phyloP scores from a whole-genome alignment of 345 rosid genomes.

The Bruguiera gymnorhiza region DNA sequence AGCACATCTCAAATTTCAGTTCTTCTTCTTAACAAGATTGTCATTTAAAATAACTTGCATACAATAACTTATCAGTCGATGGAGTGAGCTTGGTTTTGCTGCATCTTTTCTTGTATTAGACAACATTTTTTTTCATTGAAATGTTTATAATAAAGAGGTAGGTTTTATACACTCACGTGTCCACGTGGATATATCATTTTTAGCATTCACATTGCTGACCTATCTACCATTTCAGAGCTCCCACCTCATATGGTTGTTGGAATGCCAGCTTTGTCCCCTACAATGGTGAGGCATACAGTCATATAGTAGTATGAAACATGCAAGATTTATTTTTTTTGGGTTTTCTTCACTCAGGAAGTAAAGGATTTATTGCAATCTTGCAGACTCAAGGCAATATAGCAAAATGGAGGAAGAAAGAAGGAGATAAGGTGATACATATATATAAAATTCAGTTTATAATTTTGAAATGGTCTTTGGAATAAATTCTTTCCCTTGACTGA shows the following conservation, averaged over 20 bases:
- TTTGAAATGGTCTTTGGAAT: slow-evolving; percentile 18
- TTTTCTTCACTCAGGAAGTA: slow-evolving; percentile 25
- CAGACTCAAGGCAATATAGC: slow-evolving; percentile 94
- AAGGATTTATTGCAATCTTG: slow-evolving; percentile 27
- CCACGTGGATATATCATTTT: neutral
- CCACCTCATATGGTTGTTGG: slow-evolving; percentile 61
- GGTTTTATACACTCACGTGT: neutral
- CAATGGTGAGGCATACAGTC: slow-evolving; percentile 62
- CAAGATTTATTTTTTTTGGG: slow-evolving; percentile 1
- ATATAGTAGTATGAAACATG: neutral
- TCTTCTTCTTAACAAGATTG: too few relatives aligned
- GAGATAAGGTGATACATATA: slow-evolving; percentile 67
- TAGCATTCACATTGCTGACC: neutral
- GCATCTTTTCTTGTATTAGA: neutral
- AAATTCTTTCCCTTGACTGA: slow-evolving; percentile 14
- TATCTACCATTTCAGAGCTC: slow-evolving; percentile 44
- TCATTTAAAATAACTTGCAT: too few relatives aligned
- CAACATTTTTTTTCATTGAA: neutral
- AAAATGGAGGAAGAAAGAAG: slow-evolving; percentile 95
- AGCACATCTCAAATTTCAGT: neutral
- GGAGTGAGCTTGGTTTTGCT: neutral
- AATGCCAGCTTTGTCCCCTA: slow-evolving; percentile 99
- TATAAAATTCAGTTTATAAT: slow-evolving; percentile 1
- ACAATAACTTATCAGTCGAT: too few relatives aligned
- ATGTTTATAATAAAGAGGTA: neutral